Base-by-base conservation (phyloP, 805 yeast species). In the Lipomyces mesembrius region DNA sequence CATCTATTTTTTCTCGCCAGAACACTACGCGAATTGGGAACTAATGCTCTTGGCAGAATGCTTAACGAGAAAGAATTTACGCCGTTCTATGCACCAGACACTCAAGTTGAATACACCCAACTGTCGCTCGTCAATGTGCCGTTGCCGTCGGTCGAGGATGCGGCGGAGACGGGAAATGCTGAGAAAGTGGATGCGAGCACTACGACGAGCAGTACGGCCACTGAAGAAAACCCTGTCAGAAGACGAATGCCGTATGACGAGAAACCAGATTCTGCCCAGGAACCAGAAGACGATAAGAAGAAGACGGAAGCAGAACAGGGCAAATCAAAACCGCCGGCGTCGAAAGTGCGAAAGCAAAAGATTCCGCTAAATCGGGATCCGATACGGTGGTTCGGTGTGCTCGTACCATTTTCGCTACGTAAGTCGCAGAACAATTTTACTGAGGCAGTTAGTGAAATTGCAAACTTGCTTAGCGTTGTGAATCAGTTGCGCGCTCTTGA, bases 301-400 rank as follows among this genome's bases (percentile, higher is more conserved):
- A 35, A 14, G 60, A 1, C 46, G 3, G 39, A 55, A 6, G 49
- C 22, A 3, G 8, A 17, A 29, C 39, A n/a, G 25, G 51, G 29
- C 59, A 59, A 62, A n/a, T 53, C 61, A 12, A 63, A 53, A 55
- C 60, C 43, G 34, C 22, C 29, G 51, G 61, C 14, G 54, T 52
- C 34, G 46, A 37, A 8, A 32, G 61, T 60, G 3, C 27, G 46
- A 39, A 54, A 57, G 59, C 57, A 59, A 32, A 53, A 57, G 57
- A 35, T 43, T 11, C 65, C 61, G 39, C 51, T 66, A 43, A 53
- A 46, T 9, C 71, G 73, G 53, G 79, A 81, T 63, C 84, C 84
- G 0, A 73, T 83, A 9, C 63, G 77, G 49, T 85, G 83, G 79
- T 83, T 85, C 75, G 85, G 85, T 1, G 81, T 81, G 0, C 73